Conservation (phyloP, 1,284 basidiomycete genomes). For the Ceratobasidium sp. region DNA sequence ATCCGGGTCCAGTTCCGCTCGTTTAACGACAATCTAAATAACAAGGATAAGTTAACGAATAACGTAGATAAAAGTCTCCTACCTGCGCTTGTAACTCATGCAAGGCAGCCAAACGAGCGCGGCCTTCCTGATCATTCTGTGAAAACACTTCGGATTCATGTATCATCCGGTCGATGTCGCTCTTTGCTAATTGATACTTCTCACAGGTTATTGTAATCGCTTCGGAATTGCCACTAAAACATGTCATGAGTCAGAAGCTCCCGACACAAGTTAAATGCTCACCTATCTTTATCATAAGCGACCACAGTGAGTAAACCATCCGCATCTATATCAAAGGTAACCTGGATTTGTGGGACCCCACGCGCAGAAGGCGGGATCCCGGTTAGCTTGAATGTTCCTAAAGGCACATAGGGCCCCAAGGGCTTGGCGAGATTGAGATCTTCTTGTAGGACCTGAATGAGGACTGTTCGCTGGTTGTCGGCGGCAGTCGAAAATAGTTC, state of each 20-base stretch:
- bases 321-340: conserved; percentile 97
- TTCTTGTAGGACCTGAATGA: conserved; percentile 81
- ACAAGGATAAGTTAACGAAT: not conserved
- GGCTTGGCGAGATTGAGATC: conserved; percentile 68
- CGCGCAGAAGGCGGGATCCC: conserved; percentile 97
- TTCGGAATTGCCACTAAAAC: conserved; percentile 53
- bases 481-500: conserved; percentile 96
- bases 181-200: conserved; percentile 75
- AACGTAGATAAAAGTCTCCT: not conserved
- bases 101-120: conserved; percentile 89
- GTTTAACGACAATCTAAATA: not conserved
- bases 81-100: conserved; percentile 83
- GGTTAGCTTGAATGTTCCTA: conserved; percentile 97
- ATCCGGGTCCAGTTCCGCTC: not conserved
- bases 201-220: conserved; percentile 72
- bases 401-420: conserved; percentile 59
- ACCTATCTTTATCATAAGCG: conserved; percentile 90
- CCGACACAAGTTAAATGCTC: conserved; percentile 83
- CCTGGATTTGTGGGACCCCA: conserved; percentile 95
- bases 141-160: conserved; percentile 97
- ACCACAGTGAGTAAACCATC: conserved; percentile 97
- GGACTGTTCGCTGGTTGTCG: conserved; percentile 98
- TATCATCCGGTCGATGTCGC: conserved; percentile 97
- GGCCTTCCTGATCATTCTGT: conserved; percentile 93
- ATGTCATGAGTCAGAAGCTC: conserved; percentile 90